A percentile compares a stretch with the other conserved stretches of the same genome.
phyloP scores from a whole-genome alignment of 768 basidiomycete species.

The Lepiota subincarnata region DNA sequence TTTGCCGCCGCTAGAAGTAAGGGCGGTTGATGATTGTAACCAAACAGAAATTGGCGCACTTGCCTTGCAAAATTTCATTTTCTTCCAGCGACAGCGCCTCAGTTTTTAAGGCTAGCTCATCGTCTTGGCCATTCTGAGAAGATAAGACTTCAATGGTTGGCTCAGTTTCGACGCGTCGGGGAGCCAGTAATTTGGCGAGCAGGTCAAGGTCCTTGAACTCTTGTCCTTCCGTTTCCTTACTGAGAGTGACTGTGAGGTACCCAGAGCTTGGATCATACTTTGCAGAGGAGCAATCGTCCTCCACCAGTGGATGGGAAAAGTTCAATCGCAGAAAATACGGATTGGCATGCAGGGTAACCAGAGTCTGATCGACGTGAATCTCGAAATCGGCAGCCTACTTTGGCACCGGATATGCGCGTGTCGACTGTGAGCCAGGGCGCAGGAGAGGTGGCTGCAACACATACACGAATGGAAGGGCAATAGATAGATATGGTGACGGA shows the following conservation, averaged over 20 bases:
- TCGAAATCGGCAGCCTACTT: constrained; percentile 80
- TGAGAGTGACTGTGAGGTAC: constrained; percentile 68
- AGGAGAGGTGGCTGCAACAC: constrained; percentile 18
- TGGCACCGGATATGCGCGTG: constrained; percentile 12
- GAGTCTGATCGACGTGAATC: constrained; percentile 66
- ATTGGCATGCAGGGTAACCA: constrained; percentile 72
- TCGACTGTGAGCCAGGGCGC: constrained; percentile 7
- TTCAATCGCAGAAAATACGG: constrained; percentile 82
- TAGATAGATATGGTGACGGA: constrained; percentile 59
- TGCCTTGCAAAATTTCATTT: constrained; percentile 9
- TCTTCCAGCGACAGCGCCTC: constrained; percentile 38
- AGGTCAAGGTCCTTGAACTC: constrained; percentile 76
- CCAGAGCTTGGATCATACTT: constrained; percentile 75
- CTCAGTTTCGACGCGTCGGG: constrained; percentile 37
- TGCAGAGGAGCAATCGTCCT: constrained; percentile 70
- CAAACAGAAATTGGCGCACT: not conserved
- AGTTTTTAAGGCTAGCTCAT: constrained; percentile 41
- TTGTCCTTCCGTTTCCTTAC: constrained; percentile 64
- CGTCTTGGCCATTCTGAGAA: constrained; percentile 27
- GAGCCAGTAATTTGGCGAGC: constrained; percentile 72
- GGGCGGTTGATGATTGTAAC: not conserved
- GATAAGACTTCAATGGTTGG: constrained; percentile 59
- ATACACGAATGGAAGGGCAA: constrained; percentile 69
- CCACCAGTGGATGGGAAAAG: constrained; percentile 61
- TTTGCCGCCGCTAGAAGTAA: constrained; percentile 57